phyloP scores from a whole-genome alignment of 257 asterid species.

The Gentiana macrophylla region DNA sequence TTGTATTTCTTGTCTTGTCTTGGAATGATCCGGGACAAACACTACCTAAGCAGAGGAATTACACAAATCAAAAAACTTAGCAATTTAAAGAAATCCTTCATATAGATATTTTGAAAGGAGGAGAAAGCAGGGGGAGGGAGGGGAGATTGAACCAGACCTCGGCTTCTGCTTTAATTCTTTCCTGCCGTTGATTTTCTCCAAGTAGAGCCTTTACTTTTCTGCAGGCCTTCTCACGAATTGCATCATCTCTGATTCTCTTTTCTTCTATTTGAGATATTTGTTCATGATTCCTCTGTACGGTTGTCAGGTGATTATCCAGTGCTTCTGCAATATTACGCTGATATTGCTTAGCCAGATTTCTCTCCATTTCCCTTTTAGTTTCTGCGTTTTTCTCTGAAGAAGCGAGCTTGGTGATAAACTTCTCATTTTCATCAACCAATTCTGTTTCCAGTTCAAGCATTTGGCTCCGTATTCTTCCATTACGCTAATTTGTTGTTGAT shows the following conservation, averaged over 20 bases:
- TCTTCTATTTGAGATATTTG: slow-evolving; percentile 86
- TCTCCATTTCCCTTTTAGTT: slow-evolving; percentile 47
- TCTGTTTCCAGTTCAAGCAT: no score
- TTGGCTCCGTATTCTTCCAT: no score
- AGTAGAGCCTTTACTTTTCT: slow-evolving; percentile 54
- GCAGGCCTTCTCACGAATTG: slow-evolving; percentile 79
- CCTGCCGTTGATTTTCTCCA: slow-evolving; percentile 65
- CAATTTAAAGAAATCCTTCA: no score
- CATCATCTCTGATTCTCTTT: slow-evolving; percentile 80
- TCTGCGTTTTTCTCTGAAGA: slow-evolving; percentile 30
- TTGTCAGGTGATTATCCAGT: slow-evolving; percentile 80
- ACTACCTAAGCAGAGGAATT: no score
- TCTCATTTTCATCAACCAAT: no score
- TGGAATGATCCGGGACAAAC: no score
- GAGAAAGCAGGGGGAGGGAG: not conserved
- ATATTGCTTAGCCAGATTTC: slow-evolving; percentile 63
- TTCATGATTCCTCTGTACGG: slow-evolving; percentile 82
- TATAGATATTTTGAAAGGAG: no score
- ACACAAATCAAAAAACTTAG: no score
- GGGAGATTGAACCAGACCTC: slow-evolving; percentile 35
- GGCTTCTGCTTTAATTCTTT: slow-evolving; percentile 60
- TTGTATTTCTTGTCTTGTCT: no score
- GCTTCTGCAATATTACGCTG: slow-evolving; percentile 84
- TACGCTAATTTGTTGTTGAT: slow-evolving; percentile 9
- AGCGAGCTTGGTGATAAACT: no score